Evolutionary conservation across 352 stramenopile species (phyloP), one percentile per base, ranked within the genome.

Genomic region (Globisporangium alternatum): DNA sequence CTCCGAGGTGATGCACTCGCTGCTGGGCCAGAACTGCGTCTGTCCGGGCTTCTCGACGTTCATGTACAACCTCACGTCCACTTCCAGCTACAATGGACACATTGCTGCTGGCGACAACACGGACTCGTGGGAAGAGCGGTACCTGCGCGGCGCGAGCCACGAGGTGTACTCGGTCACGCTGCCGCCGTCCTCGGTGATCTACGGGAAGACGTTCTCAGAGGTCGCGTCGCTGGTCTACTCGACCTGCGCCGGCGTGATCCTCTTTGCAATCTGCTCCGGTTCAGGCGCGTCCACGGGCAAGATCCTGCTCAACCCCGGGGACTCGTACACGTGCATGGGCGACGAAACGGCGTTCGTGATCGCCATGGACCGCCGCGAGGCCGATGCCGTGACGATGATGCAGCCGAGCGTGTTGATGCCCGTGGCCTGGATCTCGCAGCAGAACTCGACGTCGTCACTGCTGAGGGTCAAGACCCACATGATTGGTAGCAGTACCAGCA

Each of bases 51-150:
- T 95, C 53, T 93, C 86, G 2, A 95, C 86, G 12, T 86, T 95
- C 65, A 91, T 95, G 45, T 95, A 95, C 69, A 93, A 90, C 45
- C 65, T 95, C 33, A 95, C 86, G 30, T 89, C 83, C 3, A 92
- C 84, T 9, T 93, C 86, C 8, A 93, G 83, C 56, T 90, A 83
- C 48, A 77, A 84, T 61, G 67, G 60, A 12, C 56, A 76, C 0
- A 61, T 67, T 12, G 70, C 65, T 6, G 67, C 72, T 5, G 21
- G 21, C 37, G 62, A 81, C 51, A 61, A 67, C 19, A 67, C 62
- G 9, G 78, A 76, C 21, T 79, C 72, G 17, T 95, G 86, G 86
- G 72, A 92, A 33, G 77, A 82, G 37, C 78, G 82, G 41, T 95
- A 95, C 59, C 62, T 92, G 51, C 76, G 83, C 37, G 85, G 86